phyloP scores from a whole-genome alignment of 2,329 filamentous ascomycete species.

The Nothomitra cinnamomea region DNA sequence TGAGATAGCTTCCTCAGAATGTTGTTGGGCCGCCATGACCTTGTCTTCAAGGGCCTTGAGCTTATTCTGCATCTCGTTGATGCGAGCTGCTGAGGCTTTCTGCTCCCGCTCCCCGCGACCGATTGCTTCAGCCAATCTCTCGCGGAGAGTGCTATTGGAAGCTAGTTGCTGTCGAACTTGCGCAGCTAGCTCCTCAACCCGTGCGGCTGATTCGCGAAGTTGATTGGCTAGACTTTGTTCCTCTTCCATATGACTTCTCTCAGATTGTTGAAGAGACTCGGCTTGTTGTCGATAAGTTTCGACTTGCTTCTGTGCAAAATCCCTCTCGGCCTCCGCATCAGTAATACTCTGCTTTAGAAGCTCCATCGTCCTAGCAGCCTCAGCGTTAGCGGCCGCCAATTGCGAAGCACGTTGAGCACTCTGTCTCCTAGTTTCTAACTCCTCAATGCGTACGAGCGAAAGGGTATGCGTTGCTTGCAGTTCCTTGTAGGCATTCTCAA shows the following conservation, averaged over 20 bases:
- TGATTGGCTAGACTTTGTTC: conserved; percentile 52
- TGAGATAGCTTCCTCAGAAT: conserved; percentile 67
- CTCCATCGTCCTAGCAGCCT: conserved; percentile 43
- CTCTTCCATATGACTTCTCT: conserved; percentile 37
- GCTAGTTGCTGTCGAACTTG: conserved; percentile 68
- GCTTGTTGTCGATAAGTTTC: conserved; percentile 44
- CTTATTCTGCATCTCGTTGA: conserved; percentile 65
- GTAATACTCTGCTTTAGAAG: conserved; percentile 53
- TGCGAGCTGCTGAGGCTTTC: conserved; percentile 60
- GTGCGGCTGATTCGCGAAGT: conserved; percentile 53
- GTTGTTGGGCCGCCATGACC: conserved; percentile 64
- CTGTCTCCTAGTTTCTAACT: conserved; percentile 36
- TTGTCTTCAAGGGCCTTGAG: conserved; percentile 73
- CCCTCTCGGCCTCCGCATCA: conserved; percentile 51
- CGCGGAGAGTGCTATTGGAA: conserved; percentile 58
- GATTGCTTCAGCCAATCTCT: conserved; percentile 63
- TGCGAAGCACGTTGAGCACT: conserved; percentile 27
- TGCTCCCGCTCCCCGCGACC: conserved; percentile 72
- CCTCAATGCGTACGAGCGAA: conserved; percentile 48
- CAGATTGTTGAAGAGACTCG: conserved; percentile 37
- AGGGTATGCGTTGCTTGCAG: conserved; percentile 55
- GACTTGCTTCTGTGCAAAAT: conserved; percentile 51
- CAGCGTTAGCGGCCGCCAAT: conserved; percentile 22
- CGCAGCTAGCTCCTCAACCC: conserved; percentile 61
- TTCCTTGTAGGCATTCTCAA: conserved; percentile 58